Evolutionary conservation across 225 moss, liverwort and hornwort genomes (phyloP).

Genomic region (Bryum argenteum): DNA sequence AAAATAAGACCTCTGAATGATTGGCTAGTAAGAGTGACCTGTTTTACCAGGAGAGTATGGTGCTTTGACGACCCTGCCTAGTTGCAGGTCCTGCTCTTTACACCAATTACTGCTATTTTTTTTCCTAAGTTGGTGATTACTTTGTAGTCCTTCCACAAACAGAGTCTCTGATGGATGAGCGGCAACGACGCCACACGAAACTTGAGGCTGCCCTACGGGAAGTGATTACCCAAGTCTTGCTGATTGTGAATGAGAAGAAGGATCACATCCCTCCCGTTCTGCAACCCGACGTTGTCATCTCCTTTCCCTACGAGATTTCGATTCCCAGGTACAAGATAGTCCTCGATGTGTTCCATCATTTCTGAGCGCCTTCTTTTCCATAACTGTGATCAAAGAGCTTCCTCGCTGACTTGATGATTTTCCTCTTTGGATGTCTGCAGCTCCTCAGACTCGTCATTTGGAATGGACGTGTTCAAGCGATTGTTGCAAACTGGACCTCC

Average conservation of each 20-base stretch:
- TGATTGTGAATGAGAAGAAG: constrained; percentile 79
- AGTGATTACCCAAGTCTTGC: constrained; percentile 67
- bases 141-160: constrained; percentile 17
- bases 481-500: constrained; percentile 96
- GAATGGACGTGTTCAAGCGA: constrained; percentile 98
- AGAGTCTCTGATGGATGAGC: constrained; percentile 69
- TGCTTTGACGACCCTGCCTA: neutral
- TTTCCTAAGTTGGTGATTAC: constrained; percentile 18
- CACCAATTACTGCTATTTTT: neutral
- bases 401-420: neutral
- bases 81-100: neutral
- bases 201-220: constrained; percentile 74
- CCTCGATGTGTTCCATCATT: constrained; percentile 5
- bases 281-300: constrained; percentile 60
- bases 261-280: constrained; percentile 86
- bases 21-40: neutral
- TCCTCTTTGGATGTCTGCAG: constrained; percentile 47
- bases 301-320: constrained; percentile 81
- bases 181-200: constrained; percentile 59
- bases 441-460: constrained; percentile 95
- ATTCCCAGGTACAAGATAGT: constrained; percentile 64
- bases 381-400: neutral
- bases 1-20: neutral
- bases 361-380: constrained; percentile 13
- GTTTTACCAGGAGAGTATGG: neutral